These are phyloP conservation scores for Globisporangium rhizosaccharum DNA, from an alignment of 352 stramenopile genomes.

Conservation along the genomic window DNA sequence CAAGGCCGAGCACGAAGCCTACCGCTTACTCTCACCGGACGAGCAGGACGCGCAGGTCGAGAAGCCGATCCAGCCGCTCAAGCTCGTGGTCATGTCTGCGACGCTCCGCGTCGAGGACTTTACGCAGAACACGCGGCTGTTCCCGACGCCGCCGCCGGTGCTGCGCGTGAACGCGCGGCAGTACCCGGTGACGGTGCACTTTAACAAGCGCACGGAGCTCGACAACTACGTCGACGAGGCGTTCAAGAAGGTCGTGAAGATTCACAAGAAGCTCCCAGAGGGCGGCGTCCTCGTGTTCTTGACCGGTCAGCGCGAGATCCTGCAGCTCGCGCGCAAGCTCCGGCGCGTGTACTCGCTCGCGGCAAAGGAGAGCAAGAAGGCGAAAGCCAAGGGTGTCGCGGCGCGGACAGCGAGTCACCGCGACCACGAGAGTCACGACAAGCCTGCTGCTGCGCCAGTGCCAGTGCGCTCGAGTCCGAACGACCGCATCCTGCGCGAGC, in stretches of 20 bases:
- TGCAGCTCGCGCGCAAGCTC: conserved; percentile 82
- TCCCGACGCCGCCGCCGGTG: conserved; percentile 88
- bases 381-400: conserved; percentile 12
- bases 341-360: conserved; percentile 39
- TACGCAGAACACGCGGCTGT: conserved; percentile 91
- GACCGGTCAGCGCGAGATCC: conserved; percentile 95
- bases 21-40: conserved; percentile 29
- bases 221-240: conserved; percentile 95
- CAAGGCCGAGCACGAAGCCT: conserved; percentile 55
- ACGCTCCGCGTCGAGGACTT: conserved; percentile 98
- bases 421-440: neutral
- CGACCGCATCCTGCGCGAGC: conserved; percentile 60
- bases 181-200: conserved; percentile 97
- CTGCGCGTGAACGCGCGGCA: conserved; percentile 93
- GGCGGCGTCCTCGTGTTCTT: conserved; percentile 98
- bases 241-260: conserved; percentile 96
- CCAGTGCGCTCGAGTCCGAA: conserved; percentile 13
- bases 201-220: conserved; percentile 97
- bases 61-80: conserved; percentile 69
- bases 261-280: conserved; percentile 96
- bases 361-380: conserved; percentile 33
- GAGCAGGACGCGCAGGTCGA: conserved; percentile 25
- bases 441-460: conserved; percentile 6
- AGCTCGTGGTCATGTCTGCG: conserved; percentile 96
- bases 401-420: neutral